phyloP scores from a whole-genome alignment of 768 basidiomycete genomes.

The Tubosaeta sp. region DNA sequence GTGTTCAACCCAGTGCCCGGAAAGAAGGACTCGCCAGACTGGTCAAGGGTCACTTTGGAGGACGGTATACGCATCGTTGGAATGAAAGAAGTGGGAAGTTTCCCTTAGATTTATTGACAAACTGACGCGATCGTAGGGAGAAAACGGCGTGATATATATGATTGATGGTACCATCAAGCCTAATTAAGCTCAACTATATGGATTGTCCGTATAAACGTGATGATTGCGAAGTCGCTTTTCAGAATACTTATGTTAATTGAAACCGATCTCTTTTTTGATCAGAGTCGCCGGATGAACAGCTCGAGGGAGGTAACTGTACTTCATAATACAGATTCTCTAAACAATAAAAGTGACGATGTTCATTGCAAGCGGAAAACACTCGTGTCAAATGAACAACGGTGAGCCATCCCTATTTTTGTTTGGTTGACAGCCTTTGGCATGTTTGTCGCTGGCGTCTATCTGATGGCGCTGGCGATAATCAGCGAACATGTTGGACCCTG shows the following conservation, averaged over 20 bases:
- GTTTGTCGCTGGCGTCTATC: background rate
- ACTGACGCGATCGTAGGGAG: constrained; percentile 28
- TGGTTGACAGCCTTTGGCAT: background rate
- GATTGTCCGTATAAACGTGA: background rate
- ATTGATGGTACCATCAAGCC: constrained; percentile 37
- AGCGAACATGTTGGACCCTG: background rate
- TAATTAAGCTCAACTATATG: constrained; percentile 9
- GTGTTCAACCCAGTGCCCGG: constrained; percentile 41
- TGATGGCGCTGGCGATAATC: background rate
- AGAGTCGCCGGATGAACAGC: background rate
- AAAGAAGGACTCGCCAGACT: constrained; percentile 41
- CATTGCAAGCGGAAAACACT: background rate
- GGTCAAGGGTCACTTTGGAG: constrained; percentile 57
- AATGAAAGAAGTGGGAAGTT: constrained; percentile 54
- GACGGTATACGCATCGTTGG: constrained; percentile 50
- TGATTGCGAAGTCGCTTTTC: background rate
- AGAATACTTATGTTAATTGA: background rate
- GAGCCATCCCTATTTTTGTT: background rate
- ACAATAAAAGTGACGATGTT: background rate
- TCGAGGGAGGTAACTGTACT: background rate
- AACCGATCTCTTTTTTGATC: background rate
- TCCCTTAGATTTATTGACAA: background rate
- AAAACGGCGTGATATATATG: constrained; percentile 41
- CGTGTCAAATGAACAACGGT: too few relatives aligned
- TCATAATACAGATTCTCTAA: too few relatives aligned